These are phyloP conservation scores for Licmophora abbreviata DNA, from an alignment of 108 stramenopile genomes.

Conservation along the genomic window DNA sequence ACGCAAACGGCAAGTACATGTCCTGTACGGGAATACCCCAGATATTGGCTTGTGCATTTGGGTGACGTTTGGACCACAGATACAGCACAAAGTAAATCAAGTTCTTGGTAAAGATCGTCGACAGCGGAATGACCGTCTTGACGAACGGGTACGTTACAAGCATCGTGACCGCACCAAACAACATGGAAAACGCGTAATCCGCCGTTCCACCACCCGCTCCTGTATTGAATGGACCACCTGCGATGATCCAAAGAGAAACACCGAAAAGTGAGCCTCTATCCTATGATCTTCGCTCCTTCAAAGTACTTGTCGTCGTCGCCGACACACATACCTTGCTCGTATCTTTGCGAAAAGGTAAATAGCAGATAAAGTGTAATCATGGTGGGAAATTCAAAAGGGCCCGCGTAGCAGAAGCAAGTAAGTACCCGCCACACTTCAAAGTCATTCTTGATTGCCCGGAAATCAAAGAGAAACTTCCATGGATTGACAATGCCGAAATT, in stretches of 20 bases:
- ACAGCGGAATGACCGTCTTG: constrained; percentile 16
- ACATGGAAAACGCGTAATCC: constrained; percentile 46
- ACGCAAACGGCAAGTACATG: constrained; percentile 80
- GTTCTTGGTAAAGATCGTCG: constrained; percentile 58
- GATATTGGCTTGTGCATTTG: constrained; percentile 67
- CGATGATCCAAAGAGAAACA: no score
- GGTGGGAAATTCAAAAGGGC: constrained; percentile 59
- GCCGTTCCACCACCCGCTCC: constrained; percentile 62
- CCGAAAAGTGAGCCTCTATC: no score
- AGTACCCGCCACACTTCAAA: constrained; percentile 77
- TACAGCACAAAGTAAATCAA: constrained; percentile 78
- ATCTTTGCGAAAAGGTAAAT: constrained; percentile 52
- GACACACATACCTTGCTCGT: no score
- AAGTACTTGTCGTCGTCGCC: no score
- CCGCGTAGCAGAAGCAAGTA: constrained; percentile 70
- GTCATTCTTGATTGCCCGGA: constrained; percentile 35
- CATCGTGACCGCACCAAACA: constrained; percentile 45
- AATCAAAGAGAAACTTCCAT: constrained; percentile 46
- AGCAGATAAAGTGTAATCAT: constrained; percentile 67
- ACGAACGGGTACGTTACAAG: constrained; percentile 60
- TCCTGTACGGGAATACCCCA: constrained; percentile 82
- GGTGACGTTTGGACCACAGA: constrained; percentile 77
- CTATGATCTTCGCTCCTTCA: no score
- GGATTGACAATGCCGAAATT: constrained; percentile 63
- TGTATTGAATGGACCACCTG: constrained; percentile 79